Percentiles rank a stretch among this genome's conserved stretches.
phyloP scores from a whole-genome alignment of 164 flowering plant species.

The Vitis labrusca region DNA sequence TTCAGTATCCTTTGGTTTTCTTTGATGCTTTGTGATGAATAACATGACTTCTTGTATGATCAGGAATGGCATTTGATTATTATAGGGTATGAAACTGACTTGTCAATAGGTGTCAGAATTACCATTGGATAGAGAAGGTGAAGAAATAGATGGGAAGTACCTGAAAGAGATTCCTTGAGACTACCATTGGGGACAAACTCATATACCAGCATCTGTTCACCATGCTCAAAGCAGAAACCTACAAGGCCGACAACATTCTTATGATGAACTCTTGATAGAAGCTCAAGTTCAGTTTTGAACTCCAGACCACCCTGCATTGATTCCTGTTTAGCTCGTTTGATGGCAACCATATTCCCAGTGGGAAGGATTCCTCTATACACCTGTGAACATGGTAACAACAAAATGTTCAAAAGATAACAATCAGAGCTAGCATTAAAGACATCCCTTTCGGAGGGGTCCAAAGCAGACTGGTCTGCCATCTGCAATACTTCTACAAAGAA shows the following conservation, averaged over 20 bases:
- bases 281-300: slow-evolving; percentile 52
- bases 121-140: not conserved
- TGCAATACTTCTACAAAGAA: not conserved
- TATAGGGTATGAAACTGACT: not conserved
- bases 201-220: slow-evolving; percentile 48
- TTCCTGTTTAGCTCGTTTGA: slow-evolving; percentile 48
- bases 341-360: slow-evolving; percentile 36
- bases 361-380: slow-evolving; percentile 44
- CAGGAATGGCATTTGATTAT: no score
- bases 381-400: slow-evolving; percentile 12
- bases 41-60: no score
- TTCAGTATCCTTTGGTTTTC: no score
- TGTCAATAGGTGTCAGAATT: not conserved
- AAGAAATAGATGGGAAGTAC: slow-evolving; percentile 15
- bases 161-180: slow-evolving; percentile 36
- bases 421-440: not conserved
- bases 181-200: slow-evolving; percentile 42
- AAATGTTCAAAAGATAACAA: not conserved
- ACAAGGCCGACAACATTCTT: slow-evolving; percentile 42
- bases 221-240: slow-evolving; percentile 41
- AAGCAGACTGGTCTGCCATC: not conserved
- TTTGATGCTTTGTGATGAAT: no score
- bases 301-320: slow-evolving; percentile 46
- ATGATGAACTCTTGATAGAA: slow-evolving; percentile 53
- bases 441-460: no score